Evolutionary conservation across 1,284 basidiomycete species (phyloP).

Genomic region (Entoloma clypeatum): DNA sequence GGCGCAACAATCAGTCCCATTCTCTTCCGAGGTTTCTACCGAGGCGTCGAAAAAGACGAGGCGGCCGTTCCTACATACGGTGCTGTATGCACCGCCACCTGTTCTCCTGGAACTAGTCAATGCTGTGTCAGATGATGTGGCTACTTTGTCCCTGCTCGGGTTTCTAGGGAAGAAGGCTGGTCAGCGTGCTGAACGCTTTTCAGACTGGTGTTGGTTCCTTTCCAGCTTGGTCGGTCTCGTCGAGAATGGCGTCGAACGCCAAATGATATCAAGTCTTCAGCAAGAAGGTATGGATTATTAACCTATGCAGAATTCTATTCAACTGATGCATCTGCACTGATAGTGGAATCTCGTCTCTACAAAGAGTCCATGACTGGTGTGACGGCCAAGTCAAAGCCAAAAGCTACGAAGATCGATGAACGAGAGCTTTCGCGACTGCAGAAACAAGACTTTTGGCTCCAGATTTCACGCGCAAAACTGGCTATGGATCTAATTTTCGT

Average conservation of each 20-base stretch:
- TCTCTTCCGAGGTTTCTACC: slow-evolving; percentile 40
- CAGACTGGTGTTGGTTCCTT: slow-evolving; percentile 81
- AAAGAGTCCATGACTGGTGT: slow-evolving; percentile 67
- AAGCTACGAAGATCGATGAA: slow-evolving; percentile 57
- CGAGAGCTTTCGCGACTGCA: slow-evolving; percentile 64
- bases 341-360: slow-evolving; percentile 70
- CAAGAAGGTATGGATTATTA: slow-evolving; percentile 42
- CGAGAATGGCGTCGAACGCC: slow-evolving; percentile 73
- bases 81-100: slow-evolving; percentile 77
- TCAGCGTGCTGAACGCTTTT: slow-evolving; percentile 63
- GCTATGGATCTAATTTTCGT: slow-evolving; percentile 81
- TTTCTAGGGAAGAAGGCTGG: slow-evolving; percentile 61
- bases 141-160: slow-evolving; percentile 67
- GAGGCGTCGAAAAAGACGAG: slow-evolving; percentile 33
- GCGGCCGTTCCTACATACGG: slow-evolving; percentile 60
- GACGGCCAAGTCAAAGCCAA: slow-evolving; percentile 66
- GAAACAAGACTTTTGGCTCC: slow-evolving; percentile 72
- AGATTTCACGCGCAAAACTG: slow-evolving; percentile 63
- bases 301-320: slow-evolving; percentile 11
- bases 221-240: slow-evolving; percentile 73
- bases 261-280: slow-evolving; percentile 58
- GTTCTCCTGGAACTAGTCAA: slow-evolving; percentile 75
- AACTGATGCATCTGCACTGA: slow-evolving; percentile 12
- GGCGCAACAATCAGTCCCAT: slow-evolving; percentile 59
- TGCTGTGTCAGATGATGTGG: slow-evolving; percentile 70